phyloP scores from a whole-genome alignment of 202 grass and related monocot species.

The Panicum hallii region DNA sequence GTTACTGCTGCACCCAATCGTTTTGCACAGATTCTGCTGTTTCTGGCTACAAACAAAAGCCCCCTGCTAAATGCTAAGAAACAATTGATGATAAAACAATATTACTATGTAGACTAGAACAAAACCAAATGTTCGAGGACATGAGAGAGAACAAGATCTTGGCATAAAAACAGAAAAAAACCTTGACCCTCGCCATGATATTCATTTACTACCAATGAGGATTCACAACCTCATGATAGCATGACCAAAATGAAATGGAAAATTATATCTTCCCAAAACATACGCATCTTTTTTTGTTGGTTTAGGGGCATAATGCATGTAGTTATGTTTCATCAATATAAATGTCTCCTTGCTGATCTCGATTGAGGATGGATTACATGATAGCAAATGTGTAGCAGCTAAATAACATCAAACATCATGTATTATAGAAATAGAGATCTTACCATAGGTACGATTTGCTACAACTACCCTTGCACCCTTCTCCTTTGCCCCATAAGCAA shows the following conservation, averaged over 20 bases:
- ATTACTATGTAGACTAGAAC: background rate
- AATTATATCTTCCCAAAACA: background rate
- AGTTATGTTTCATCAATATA: conserved; percentile 28
- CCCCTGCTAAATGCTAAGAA: background rate
- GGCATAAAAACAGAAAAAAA: background rate
- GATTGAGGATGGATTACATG: background rate
- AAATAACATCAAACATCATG: conserved; percentile 4
- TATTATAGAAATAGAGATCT: conserved; percentile 29
- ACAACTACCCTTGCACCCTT: conserved; percentile 94
- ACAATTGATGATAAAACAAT: conserved; percentile 24
- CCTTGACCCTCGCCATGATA: background rate
- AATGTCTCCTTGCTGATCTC: background rate
- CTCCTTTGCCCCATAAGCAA: conserved; percentile 90
- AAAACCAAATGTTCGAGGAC: background rate
- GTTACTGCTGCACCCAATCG: background rate
- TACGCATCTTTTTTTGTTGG: background rate
- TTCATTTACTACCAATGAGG: conserved; percentile 9
- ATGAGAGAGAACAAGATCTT: background rate
- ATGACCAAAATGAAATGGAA: conserved; percentile 1
- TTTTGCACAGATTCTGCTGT: background rate
- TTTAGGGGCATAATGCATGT: conserved; percentile 7
- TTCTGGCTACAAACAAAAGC: background rate
- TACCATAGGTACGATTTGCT: conserved; percentile 98
- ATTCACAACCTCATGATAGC: background rate
- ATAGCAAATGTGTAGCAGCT: conserved; percentile 1